Percentiles rank a stretch among this genome's conserved stretches.
phyloP scores from a whole-genome alignment of 176 grass and related monocot genomes.

The Thalia dealbata region DNA sequence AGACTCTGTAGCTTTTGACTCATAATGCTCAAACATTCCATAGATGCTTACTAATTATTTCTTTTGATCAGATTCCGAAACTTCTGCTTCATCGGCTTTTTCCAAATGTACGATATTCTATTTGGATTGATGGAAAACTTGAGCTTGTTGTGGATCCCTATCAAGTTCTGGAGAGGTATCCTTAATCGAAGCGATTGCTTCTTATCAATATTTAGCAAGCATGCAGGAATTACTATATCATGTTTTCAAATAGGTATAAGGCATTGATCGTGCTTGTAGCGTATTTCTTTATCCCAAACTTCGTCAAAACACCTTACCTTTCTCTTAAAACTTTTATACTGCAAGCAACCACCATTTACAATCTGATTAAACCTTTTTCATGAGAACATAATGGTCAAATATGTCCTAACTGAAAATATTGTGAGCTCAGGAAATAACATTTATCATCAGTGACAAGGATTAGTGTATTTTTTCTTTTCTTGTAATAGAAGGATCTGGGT shows the following conservation, averaged over 20 bases:
- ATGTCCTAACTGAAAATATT: no score
- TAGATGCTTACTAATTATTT: not conserved
- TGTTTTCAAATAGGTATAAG: not conserved
- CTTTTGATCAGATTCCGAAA: slow-evolving; percentile 18
- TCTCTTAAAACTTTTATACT: no score
- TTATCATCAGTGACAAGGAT: not conserved
- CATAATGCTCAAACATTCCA: not conserved
- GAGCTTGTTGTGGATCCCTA: slow-evolving; percentile 28
- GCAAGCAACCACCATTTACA: no score
- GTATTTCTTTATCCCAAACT: no score
- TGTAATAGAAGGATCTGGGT: no score
- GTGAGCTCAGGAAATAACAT: not conserved
- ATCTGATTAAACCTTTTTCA: no score
- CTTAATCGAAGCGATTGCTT: not conserved
- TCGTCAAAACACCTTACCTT: no score
- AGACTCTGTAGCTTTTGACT: not conserved
- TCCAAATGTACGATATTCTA: slow-evolving; percentile 23
- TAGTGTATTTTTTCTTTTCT: no score
- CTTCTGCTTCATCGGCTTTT: slow-evolving; percentile 27
- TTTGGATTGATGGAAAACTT: slow-evolving; percentile 32
- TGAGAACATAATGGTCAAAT: no score
- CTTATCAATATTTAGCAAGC: not conserved
- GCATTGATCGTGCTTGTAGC: no score
- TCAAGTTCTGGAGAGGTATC: slow-evolving; percentile 26
- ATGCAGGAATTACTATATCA: not conserved